Conservation (phyloP, 2,329 filamentous ascomycete species). For the Scedosporium aurantiacum region DNA sequence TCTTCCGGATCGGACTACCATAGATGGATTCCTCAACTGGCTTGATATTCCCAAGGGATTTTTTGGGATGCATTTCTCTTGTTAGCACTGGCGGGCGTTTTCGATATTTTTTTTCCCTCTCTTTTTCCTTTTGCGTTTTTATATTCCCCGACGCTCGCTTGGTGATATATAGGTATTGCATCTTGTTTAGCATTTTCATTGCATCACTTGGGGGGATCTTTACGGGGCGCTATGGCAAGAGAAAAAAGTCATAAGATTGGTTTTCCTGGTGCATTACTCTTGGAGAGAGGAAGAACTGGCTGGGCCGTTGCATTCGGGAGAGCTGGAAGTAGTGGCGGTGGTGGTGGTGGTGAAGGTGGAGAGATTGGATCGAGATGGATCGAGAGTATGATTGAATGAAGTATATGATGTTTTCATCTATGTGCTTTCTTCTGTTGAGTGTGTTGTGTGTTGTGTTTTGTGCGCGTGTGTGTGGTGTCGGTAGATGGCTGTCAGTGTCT, state of each 20-base stretch:
- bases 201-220: neutral
- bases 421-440: neutral
- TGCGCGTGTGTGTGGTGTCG: neutral
- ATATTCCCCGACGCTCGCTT: neutral
- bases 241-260: neutral
- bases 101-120: neutral
- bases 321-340: too few relatives aligned
- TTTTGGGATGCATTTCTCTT: neutral
- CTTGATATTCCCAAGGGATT: neutral
- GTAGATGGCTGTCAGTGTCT: neutral
- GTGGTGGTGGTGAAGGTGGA: neutral
- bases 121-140: neutral
- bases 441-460: neutral
- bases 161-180: neutral
- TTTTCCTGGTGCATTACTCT: neutral
- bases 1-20: neutral
- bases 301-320: neutral
- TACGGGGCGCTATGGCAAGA: neutral
- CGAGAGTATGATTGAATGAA: neutral
- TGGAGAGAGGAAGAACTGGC: neutral
- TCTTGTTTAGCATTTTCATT: neutral
- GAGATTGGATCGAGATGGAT: neutral
- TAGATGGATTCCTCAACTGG: neutral
- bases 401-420: neutral
- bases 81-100: neutral